A percentile compares a stretch with the other conserved stretches of the same genome.
phyloP scores from a whole-genome alignment of 2,329 filamentous ascomycete genomes.

The Ambrosiella cleistominuta region DNA sequence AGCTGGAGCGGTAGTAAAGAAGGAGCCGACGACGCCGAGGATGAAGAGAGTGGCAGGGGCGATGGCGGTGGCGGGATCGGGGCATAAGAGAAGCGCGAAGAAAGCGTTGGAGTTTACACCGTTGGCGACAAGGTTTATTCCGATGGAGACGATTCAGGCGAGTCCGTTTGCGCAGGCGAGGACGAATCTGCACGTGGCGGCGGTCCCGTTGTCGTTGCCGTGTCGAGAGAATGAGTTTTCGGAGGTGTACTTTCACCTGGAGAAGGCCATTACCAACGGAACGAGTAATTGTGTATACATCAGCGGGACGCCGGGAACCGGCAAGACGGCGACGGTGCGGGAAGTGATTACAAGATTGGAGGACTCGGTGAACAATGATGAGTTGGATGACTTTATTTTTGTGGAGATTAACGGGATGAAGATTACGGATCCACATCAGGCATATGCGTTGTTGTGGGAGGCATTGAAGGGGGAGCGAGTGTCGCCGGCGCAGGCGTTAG shows the following conservation, averaged over 20 bases:
- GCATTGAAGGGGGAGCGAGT: slow-evolving; percentile 85
- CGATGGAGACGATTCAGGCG: slow-evolving; percentile 53
- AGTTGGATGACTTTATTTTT: slow-evolving; percentile 96
- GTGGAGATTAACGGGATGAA: slow-evolving; percentile 99
- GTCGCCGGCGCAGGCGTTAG: slow-evolving; percentile 76
- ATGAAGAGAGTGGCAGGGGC: slow-evolving; percentile 3
- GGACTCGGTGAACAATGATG: slow-evolving; percentile 69
- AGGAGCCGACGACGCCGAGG: slow-evolving; percentile 7
- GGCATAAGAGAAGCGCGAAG: slow-evolving; percentile 12
- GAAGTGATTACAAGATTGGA: slow-evolving; percentile 86
- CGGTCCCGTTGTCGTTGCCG: slow-evolving; percentile 73
- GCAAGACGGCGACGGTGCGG: slow-evolving; percentile 91
- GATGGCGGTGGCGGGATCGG: slow-evolving; percentile 1
- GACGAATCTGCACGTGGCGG: slow-evolving; percentile 78
- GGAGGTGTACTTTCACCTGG: slow-evolving; percentile 81
- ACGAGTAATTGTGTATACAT: slow-evolving; percentile 97
- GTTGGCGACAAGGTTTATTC: slow-evolving; percentile 71
- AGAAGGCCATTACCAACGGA: slow-evolving; percentile 83
- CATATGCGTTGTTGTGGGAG: slow-evolving; percentile 90
- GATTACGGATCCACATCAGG: slow-evolving; percentile 92
- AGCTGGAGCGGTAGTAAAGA: not conserved
- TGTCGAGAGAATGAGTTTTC: slow-evolving; percentile 86
- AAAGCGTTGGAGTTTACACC: slow-evolving; percentile 91
- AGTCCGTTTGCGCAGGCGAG: slow-evolving; percentile 88
- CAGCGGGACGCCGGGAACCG: slow-evolving; percentile 92